phyloP scores from a whole-genome alignment of 2,329 filamentous ascomycete genomes.

The Fusarium vanettenii region DNA sequence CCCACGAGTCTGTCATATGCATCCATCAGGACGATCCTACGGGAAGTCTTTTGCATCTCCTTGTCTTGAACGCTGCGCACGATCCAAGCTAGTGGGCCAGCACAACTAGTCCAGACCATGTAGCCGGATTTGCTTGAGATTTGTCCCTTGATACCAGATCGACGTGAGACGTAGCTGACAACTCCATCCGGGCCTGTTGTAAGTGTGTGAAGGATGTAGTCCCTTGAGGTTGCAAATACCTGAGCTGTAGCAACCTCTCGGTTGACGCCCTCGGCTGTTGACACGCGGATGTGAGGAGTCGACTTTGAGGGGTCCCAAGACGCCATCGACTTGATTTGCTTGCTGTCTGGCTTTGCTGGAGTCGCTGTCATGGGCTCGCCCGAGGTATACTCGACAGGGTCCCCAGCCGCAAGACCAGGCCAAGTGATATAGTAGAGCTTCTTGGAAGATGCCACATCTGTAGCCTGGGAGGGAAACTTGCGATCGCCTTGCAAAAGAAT shows the following conservation, averaged over 20 bases:
- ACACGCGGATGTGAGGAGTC: slow-evolving; percentile 11
- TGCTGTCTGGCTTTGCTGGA: background rate
- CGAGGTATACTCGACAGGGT: background rate
- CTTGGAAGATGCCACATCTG: background rate
- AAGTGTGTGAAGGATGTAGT: slow-evolving; percentile 14
- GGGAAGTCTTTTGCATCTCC: background rate
- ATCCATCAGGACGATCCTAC: slow-evolving; percentile 10
- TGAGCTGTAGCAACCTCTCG: slow-evolving; percentile 11
- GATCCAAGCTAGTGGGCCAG: slow-evolving; percentile 11
- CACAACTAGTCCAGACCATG: slow-evolving; percentile 18
- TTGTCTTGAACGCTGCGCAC: slow-evolving; percentile 1
- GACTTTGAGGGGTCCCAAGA: slow-evolving; percentile 5
- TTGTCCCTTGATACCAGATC: background rate
- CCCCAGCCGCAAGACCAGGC: background rate
- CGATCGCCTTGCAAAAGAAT: background rate
- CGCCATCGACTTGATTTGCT: background rate
- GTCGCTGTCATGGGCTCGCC: slow-evolving; percentile 7
- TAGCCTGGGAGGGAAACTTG: background rate
- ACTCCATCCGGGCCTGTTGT: background rate
- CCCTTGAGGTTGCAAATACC: slow-evolving; percentile 8
- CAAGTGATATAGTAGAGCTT: slow-evolving; percentile 10
- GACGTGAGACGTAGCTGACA: background rate
- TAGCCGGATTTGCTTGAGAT: slow-evolving; percentile 1
- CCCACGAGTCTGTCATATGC: slow-evolving; percentile 15
- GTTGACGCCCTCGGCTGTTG: background rate